phyloP scores from a whole-genome alignment of 352 stramenopile genomes.

The Globisporangium acanthophoron region DNA sequence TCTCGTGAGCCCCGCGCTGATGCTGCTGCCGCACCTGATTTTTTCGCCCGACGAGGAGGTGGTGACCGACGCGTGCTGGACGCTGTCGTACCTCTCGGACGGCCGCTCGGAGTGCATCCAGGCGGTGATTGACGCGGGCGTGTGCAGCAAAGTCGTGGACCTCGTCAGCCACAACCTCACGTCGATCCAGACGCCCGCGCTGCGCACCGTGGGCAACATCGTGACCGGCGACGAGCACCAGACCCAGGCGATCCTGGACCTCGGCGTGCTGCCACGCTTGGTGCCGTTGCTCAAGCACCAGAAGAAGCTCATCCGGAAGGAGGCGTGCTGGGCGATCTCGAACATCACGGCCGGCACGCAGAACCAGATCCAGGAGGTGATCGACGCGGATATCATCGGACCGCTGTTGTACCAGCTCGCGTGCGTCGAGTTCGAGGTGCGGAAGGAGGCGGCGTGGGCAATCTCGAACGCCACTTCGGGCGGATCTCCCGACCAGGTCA shows the following conservation, averaged over 20 bases:
- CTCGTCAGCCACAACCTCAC: constrained; percentile 83
- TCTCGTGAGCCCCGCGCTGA: constrained; percentile 89
- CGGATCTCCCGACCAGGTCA: constrained; percentile 93
- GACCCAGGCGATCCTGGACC: constrained; percentile 99
- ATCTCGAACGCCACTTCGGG: constrained; percentile 87
- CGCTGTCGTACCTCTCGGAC: constrained; percentile 97
- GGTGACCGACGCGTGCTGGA: constrained; percentile 99
- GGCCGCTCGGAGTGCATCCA: constrained; percentile 99
- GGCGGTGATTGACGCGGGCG: constrained; percentile 96
- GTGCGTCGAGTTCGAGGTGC: constrained; percentile 96
- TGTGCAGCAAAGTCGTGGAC: constrained; percentile 96
- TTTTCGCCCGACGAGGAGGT: constrained; percentile 98
- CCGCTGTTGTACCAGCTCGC: constrained; percentile 95
- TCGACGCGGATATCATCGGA: constrained; percentile 97
- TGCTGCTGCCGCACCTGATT: constrained; percentile 95
- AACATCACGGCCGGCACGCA: constrained; percentile 99
- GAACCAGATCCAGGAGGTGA: constrained; percentile 98
- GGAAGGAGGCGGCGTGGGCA: constrained; percentile 83
- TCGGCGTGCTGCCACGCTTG: constrained; percentile 95
- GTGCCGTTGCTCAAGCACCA: constrained; percentile 90
- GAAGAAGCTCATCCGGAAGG: constrained; percentile 99
- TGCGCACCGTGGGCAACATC: constrained; percentile 96
- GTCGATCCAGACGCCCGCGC: constrained; percentile 79
- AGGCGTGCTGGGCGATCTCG: constrained; percentile 99
- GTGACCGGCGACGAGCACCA: constrained; percentile 99